A percentile compares a stretch with the other conserved stretches of the same genome.
phyloP scores from a whole-genome alignment of 495 filamentous ascomycete genomes.

The Massariosphaeria phaeospora region DNA sequence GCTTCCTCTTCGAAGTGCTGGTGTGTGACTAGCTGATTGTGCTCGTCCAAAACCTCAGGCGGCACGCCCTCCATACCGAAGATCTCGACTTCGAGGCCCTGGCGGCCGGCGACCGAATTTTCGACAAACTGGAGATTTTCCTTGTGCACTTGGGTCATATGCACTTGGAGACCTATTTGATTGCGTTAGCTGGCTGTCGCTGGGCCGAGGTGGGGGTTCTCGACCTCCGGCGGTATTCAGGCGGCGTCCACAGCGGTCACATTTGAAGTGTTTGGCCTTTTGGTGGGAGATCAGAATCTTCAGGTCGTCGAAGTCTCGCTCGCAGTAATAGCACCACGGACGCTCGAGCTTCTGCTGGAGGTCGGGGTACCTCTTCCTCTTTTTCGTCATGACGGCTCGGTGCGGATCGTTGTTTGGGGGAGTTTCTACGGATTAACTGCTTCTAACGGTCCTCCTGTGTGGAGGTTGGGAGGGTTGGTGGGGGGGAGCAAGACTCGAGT shows the following conservation, averaged over 20 bases:
- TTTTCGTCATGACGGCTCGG: constrained; percentile 63
- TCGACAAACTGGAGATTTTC: constrained; percentile 79
- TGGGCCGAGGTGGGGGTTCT: constrained; percentile 27
- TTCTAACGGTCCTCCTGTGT: too few relatives aligned
- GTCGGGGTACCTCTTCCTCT: constrained; percentile 76
- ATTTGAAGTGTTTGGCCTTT: constrained; percentile 98
- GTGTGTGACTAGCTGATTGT: constrained; percentile 76
- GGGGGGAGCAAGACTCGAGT: not conserved
- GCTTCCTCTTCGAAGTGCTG: constrained; percentile 81
- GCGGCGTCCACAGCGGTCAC: constrained; percentile 78
- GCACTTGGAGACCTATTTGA: constrained; percentile 82
- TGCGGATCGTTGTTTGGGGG: not conserved
- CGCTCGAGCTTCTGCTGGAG: constrained; percentile 80
- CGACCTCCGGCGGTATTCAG: constrained; percentile 92
- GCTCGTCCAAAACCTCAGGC: constrained; percentile 71
- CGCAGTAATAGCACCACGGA: constrained; percentile 99
- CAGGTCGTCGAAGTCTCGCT: constrained; percentile 94
- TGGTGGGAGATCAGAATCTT: constrained; percentile 95
- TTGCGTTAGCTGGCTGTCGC: constrained; percentile 1
- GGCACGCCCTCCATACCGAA: constrained; percentile 98
- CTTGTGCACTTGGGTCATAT: constrained; percentile 98
- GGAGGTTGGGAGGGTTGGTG: too few relatives aligned
- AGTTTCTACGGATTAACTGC: not conserved
- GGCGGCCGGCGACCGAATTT: constrained; percentile 80
- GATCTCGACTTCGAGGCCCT: constrained; percentile 84